Evolutionary conservation across 768 basidiomycete genomes (phyloP).

Genomic region (Termitomyces sp.): DNA sequence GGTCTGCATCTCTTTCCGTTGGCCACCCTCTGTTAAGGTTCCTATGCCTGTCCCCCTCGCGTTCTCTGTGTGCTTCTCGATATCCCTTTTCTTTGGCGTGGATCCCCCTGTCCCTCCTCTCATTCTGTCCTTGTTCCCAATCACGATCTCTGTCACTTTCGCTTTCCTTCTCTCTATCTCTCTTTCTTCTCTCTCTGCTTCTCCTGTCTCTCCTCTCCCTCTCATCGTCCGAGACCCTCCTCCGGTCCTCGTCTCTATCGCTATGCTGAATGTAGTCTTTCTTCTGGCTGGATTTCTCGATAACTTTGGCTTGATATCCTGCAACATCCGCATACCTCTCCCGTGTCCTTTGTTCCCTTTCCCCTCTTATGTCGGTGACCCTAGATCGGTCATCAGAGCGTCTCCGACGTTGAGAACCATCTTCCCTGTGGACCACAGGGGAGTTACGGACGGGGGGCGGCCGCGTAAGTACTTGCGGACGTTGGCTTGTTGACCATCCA

Average conservation of each 20-base stretch:
- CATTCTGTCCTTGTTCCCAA: slow-evolving; percentile 9
- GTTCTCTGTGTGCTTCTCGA: neutral
- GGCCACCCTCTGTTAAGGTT: neutral
- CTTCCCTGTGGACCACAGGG: neutral
- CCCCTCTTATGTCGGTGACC: neutral
- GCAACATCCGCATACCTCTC: neutral
- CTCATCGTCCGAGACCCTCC: neutral
- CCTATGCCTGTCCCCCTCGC: slow-evolving; percentile 7
- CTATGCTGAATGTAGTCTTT: slow-evolving; percentile 15
- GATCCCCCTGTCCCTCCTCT: slow-evolving; percentile 11
- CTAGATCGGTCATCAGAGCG: neutral
- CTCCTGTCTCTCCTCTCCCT: neutral
- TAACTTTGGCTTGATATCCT: slow-evolving; percentile 8
- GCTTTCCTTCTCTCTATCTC: slow-evolving; percentile 8
- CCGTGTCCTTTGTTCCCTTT: neutral
- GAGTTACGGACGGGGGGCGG: neutral
- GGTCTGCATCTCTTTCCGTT: slow-evolving; percentile 7
- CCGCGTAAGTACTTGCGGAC: neutral
- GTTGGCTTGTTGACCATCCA: neutral
- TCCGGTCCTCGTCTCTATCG: slow-evolving; percentile 11
- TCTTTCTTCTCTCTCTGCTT: slow-evolving; percentile 1
- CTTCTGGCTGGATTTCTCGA: slow-evolving; percentile 1
- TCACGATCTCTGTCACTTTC: slow-evolving; percentile 7
- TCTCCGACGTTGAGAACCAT: neutral
- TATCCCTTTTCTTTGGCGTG: slow-evolving; percentile 5